phyloP scores from a whole-genome alignment of 441 rosid genomes.

The Raphanus hybrid region DNA sequence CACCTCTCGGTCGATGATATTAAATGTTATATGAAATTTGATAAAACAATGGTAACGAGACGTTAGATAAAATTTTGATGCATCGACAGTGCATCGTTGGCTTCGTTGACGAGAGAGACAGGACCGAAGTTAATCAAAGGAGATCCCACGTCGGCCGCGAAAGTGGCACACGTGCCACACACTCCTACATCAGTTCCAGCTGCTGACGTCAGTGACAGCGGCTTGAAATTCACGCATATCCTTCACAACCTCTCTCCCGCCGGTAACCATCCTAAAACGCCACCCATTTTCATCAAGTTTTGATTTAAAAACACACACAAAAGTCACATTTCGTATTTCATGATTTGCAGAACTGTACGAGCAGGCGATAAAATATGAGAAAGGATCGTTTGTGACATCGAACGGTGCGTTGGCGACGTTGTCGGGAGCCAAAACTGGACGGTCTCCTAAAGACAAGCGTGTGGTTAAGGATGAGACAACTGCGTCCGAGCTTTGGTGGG shows the following conservation, averaged over 20 bases:
- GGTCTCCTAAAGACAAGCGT: conserved; percentile 91
- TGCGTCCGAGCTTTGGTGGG: conserved; percentile 86
- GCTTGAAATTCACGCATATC: conserved; percentile 88
- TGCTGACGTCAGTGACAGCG: conserved; percentile 75
- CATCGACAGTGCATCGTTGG: conserved; percentile 81
- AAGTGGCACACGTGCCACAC: conserved; percentile 49
- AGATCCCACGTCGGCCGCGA: conserved; percentile 70
- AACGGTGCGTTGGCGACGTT: conserved; percentile 88
- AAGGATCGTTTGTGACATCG: conserved; percentile 82
- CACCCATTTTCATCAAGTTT: not conserved
- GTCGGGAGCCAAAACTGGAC: conserved; percentile 92
- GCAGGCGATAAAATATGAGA: conserved; percentile 82
- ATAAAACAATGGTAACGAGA: not conserved
- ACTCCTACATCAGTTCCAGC: conserved; percentile 52
- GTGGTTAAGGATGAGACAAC: conserved; percentile 79
- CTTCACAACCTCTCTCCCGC: conserved; percentile 97
- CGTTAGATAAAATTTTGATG: not conserved
- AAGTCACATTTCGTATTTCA: not conserved
- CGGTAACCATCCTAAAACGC: conserved; percentile 47
- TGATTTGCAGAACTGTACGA: conserved; percentile 70
- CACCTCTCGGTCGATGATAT: too few relatives aligned
- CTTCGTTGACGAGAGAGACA: conserved; percentile 84
- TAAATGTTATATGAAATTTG: not conserved
- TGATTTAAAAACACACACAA: not conserved
- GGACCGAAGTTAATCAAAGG: conserved; percentile 88